Evolutionary conservation across 331 rosid genomes (phyloP), one percentile per base, ranked within the genome.

Genomic region (Dryas integrifolia): DNA sequence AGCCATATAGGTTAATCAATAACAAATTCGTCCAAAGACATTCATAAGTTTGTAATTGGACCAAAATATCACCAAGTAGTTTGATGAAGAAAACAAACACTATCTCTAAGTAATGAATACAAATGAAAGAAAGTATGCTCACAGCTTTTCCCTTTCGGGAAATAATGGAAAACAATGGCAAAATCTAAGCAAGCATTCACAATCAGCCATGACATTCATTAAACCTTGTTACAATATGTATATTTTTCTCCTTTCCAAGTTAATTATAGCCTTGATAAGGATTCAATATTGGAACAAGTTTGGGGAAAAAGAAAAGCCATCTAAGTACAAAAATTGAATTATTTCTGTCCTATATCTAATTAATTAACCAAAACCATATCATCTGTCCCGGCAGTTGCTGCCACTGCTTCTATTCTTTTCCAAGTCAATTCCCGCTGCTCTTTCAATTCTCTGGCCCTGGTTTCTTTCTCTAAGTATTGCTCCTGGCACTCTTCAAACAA

Each of bases 391-490:
- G 86, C 79, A 74, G 74, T 72, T 48, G 92, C 90, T 9, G 97
- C 97, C 44, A 63, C 87, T 9, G 86, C 95, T 79, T 89, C 95
- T 70, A 88, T 75, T 76, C 55, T 71, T 84, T 85, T 83, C 97
- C 92, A 91, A 13, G 80, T 85, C 69, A 84, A 69, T 80, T 82
- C 77, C 43, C 92, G 82, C 56, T 67, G 83, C 80, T 82, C 87
- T 75, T 83, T 84, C 85, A 80, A 18, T 61, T 82, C 85, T 67
- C 53, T 15, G 18, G 84, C 82, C 73, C 47, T 75, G 63, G 85
- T 80, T 71, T 82, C 84, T 77, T 84, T 87, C 81, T 85, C 86
- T 18, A 55, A n/a, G 76, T 82, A 82, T 56, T 79, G 69, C 35
- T 65, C 79, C 48, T 84, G 82, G 72, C 95, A 88, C 78, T 84